A percentile compares a stretch with the other conserved stretches of the same genome.
Evolutionary conservation across 2,329 filamentous ascomycete species (phyloP).

Genomic region (Didymella arachidicola): DNA sequence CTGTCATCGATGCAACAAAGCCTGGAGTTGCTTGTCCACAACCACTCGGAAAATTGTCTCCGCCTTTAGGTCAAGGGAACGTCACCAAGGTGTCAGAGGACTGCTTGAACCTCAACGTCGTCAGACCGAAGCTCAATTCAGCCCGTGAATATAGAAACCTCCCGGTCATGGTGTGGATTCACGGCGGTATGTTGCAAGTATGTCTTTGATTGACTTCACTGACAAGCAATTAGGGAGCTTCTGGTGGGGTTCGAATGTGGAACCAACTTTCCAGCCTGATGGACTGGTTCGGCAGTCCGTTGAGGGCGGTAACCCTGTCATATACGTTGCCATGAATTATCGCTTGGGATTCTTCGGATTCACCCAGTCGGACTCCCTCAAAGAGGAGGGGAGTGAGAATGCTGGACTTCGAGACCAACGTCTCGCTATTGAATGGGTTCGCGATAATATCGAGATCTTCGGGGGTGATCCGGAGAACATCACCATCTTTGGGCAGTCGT

Average conservation of each 20-base stretch:
- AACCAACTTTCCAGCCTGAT: slow-evolving; percentile 53
- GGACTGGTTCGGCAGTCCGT: slow-evolving; percentile 58
- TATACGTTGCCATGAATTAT: slow-evolving; percentile 50
- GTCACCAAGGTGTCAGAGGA: slow-evolving; percentile 58
- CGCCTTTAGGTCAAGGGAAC: slow-evolving; percentile 43
- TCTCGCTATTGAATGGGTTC: slow-evolving; percentile 51
- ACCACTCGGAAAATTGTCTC: slow-evolving; percentile 38
- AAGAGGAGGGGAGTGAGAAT: slow-evolving; percentile 46
- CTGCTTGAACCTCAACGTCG: slow-evolving; percentile 68
- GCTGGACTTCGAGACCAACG: slow-evolving; percentile 52
- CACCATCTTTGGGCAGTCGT: slow-evolving; percentile 53
- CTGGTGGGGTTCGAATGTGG: slow-evolving; percentile 42
- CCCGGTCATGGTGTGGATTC: slow-evolving; percentile 68
- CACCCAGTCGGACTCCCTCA: slow-evolving; percentile 44
- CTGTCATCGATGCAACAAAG: slow-evolving; percentile 50
- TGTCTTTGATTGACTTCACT: background rate
- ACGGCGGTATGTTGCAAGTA: slow-evolving; percentile 50
- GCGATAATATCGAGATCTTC: slow-evolving; percentile 48
- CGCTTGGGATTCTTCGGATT: slow-evolving; percentile 53
- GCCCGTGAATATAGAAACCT: slow-evolving; percentile 49
- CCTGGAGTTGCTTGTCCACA: slow-evolving; percentile 59
- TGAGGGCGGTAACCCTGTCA: slow-evolving; percentile 51
- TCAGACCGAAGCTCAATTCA: slow-evolving; percentile 57
- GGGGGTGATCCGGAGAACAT: slow-evolving; percentile 48
- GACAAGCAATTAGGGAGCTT: slow-evolving; percentile 25